Evolutionary conservation across 129 eudicot species (phyloP).

Genomic region (Silybum marianum): DNA sequence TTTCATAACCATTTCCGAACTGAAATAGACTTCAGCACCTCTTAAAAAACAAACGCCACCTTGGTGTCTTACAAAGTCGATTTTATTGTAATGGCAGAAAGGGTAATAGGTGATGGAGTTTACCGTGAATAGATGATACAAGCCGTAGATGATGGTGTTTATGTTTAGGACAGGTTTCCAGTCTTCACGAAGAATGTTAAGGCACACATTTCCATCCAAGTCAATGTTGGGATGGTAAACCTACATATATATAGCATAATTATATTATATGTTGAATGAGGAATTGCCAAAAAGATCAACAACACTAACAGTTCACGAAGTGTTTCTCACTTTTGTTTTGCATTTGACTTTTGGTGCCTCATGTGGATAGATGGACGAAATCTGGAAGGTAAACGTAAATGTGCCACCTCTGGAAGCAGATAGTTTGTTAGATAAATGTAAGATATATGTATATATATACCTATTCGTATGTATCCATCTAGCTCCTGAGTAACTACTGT

Average conservation of each 20-base stretch:
- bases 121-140: slow-evolving; percentile 95
- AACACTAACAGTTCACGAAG: not conserved
- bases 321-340: slow-evolving; percentile 79
- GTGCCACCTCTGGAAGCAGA: slow-evolving; percentile 71
- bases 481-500: not conserved
- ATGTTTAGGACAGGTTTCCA: slow-evolving; percentile 98
- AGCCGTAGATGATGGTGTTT: slow-evolving; percentile 87
- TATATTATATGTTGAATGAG: not conserved
- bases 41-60: no score
- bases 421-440: slow-evolving; percentile 13
- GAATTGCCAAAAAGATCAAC: not conserved
- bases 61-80: not conserved
- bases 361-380: slow-evolving; percentile 90
- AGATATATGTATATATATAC: not conserved
- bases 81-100: not conserved
- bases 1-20: no score
- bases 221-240: slow-evolving; percentile 89
- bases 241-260: slow-evolving; percentile 29
- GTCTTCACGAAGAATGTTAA: slow-evolving; percentile 97
- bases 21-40: no score
- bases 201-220: slow-evolving; percentile 93
- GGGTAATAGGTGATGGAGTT: not conserved
- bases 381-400: slow-evolving; percentile 77
- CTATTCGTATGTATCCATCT: not conserved
- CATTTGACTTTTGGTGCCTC: slow-evolving; percentile 98